Percentiles rank a stretch among this genome's conserved stretches.
Conservation (phyloP, 2,329 filamentous ascomycete genomes). For the Aspergillus novoparasiticus region DNA sequence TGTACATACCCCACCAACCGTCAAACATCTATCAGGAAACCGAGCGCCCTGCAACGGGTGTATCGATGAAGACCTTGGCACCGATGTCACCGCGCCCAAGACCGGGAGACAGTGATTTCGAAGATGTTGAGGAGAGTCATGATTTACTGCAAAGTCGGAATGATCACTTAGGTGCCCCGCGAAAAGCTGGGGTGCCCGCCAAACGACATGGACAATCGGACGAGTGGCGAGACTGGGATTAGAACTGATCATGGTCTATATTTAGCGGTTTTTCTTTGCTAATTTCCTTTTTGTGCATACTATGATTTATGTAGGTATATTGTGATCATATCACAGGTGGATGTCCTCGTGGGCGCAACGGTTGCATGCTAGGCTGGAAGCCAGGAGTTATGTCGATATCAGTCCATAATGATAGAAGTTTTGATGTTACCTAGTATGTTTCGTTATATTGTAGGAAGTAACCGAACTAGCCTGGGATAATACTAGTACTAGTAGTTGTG, state of each 20-base stretch:
- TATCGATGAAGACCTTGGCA: conserved; percentile 47
- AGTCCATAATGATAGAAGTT: background rate
- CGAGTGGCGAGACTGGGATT: conserved; percentile 47
- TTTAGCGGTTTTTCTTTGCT: background rate
- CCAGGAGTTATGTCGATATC: background rate
- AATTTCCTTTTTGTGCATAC: conserved; percentile 1
- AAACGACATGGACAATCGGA: conserved; percentile 26
- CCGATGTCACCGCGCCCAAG: conserved; percentile 42
- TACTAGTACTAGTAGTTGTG: background rate
- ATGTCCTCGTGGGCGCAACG: conserved; percentile 1
- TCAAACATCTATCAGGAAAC: conserved; percentile 21
- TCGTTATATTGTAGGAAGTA: background rate
- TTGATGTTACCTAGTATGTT: background rate
- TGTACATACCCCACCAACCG: conserved; percentile 25
- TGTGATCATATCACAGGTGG: background rate
- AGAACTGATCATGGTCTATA: conserved; percentile 14
- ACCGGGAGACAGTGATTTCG: conserved; percentile 38
- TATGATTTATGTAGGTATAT: background rate
- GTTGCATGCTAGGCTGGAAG: background rate
- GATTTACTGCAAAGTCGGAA: conserved; percentile 16
- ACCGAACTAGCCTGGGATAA: too few species aligned
- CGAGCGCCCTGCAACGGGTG: conserved; percentile 41
- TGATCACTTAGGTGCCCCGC: background rate
- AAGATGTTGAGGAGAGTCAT: conserved; percentile 29
- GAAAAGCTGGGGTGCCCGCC: background rate